These are phyloP conservation scores for Hyphopichia burtonii DNA, from an alignment of 1,139 yeast species.

Conservation along the genomic window DNA sequence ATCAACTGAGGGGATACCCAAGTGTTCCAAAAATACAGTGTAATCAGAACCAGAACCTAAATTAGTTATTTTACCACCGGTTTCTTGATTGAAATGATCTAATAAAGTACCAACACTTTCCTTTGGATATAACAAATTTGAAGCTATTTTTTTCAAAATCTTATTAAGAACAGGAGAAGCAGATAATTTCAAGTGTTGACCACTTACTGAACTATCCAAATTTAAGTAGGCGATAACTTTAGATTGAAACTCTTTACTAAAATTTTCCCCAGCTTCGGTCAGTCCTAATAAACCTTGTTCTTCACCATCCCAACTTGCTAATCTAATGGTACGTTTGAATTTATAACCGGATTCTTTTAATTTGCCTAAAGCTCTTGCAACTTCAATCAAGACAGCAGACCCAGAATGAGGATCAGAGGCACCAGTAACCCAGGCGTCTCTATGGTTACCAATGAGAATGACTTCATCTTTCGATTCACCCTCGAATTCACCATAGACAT, in stretches of 20 bases:
- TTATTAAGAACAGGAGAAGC: constrained; percentile 43
- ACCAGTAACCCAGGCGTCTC: constrained; percentile 57
- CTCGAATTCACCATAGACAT: constrained; percentile 46
- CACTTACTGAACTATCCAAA: constrained; percentile 40
- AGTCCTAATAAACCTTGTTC: constrained; percentile 49
- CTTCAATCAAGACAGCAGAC: constrained; percentile 40
- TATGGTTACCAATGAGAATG: constrained; percentile 46
- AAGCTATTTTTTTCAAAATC: constrained; percentile 32
- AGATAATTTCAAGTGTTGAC: constrained; percentile 29
- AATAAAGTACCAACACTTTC: constrained; percentile 44
- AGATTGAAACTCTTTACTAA: constrained; percentile 31
- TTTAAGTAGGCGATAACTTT: constrained; percentile 47
- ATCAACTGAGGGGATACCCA: constrained; percentile 46
- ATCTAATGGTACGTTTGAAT: constrained; percentile 40
- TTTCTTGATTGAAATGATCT: constrained; percentile 53
- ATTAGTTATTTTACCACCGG: constrained; percentile 32
- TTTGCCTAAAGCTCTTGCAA: constrained; percentile 46
- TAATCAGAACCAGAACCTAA: constrained; percentile 50
- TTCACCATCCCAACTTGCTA: constrained; percentile 48
- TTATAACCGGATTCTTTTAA: constrained; percentile 43
- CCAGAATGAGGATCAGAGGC: constrained; percentile 53
- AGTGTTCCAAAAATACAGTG: constrained; percentile 47
- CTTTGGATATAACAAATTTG: constrained; percentile 47
- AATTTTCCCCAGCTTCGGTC: constrained; percentile 47
- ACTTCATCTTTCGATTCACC: constrained; percentile 42